Percentiles rank a stretch among this genome's conserved stretches.
Evolutionary conservation across 768 basidiomycete species (phyloP).

Genomic region (Vararia minispora): DNA sequence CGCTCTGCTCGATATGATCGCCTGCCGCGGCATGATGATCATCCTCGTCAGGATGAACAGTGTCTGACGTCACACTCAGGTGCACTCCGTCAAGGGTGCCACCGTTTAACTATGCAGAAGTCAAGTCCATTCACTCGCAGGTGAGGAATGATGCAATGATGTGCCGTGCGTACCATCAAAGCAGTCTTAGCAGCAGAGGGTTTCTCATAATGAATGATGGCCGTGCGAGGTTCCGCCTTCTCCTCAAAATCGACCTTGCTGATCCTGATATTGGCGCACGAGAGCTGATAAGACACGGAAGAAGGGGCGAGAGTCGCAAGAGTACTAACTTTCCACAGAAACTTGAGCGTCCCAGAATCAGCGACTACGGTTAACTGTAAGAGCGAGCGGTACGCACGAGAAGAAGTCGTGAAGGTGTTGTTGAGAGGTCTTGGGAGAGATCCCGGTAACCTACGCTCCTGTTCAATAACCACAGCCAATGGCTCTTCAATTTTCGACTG

Average conservation of each 20-base stretch:
- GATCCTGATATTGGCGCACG: no score
- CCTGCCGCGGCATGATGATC: slow-evolving; percentile 27
- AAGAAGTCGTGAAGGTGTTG: slow-evolving; percentile 71
- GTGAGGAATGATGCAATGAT: neutral
- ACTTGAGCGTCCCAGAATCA: slow-evolving; percentile 23
- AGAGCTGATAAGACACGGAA: no score
- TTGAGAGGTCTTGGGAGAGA: slow-evolving; percentile 56
- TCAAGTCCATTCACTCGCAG: neutral
- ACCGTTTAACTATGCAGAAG: slow-evolving; percentile 45
- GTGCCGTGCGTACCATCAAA: slow-evolving; percentile 43
- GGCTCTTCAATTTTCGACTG: no score
- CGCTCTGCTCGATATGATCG: slow-evolving; percentile 59
- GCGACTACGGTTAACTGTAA: slow-evolving; percentile 1
- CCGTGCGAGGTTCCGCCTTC: slow-evolving; percentile 31
- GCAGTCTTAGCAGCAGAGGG: slow-evolving; percentile 77
- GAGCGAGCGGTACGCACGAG: slow-evolving; percentile 37
- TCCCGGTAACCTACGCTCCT: slow-evolving; percentile 70
- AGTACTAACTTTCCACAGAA: slow-evolving; percentile 75
- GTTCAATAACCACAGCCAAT: no score
- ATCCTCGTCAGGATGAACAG: slow-evolving; percentile 43
- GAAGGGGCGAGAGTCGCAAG: no score
- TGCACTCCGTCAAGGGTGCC: slow-evolving; percentile 64
- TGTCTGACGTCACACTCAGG: slow-evolving; percentile 62
- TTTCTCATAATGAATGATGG: slow-evolving; percentile 81
- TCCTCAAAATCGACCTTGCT: slow-evolving; percentile 46